Percentiles rank a stretch among this genome's conserved stretches.
Evolutionary conservation across 2,329 filamentous ascomycete species (phyloP).

Genomic region (Hymenoscyphus scutula): DNA sequence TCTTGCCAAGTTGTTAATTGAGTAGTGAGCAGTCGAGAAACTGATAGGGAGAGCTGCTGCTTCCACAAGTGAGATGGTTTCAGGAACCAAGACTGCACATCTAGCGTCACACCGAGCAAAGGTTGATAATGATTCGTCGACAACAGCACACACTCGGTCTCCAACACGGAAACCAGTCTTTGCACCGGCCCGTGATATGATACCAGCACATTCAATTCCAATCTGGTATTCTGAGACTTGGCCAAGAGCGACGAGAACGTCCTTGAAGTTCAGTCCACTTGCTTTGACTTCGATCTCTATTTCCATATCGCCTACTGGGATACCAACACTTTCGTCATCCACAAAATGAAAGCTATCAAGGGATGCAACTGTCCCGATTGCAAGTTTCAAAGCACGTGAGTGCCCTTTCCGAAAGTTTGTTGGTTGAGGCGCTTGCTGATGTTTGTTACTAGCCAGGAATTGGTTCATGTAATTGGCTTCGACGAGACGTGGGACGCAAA

Average conservation of each 20-base stretch:
- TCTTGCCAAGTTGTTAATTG: constrained; percentile 21
- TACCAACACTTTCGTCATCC: constrained; percentile 1
- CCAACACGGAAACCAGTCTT: constrained; percentile 2
- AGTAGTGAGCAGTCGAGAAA: constrained; percentile 25
- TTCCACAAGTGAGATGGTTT: constrained; percentile 18
- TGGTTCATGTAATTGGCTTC: not conserved
- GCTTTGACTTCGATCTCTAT: constrained; percentile 15
- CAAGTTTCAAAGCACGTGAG: not conserved
- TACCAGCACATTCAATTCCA: constrained; percentile 11
- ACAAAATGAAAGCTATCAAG: constrained; percentile 22
- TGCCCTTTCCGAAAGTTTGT: not conserved
- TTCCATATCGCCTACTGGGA: constrained; percentile 11
- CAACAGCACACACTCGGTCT: constrained; percentile 21
- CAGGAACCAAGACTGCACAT: constrained; percentile 17
- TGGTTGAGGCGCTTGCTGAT: not conserved
- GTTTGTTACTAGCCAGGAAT: constrained; percentile 11
- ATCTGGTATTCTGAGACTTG: constrained; percentile 18
- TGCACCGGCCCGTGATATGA: not conserved
- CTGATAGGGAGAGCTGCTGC: constrained; percentile 24
- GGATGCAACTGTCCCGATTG: constrained; percentile 18
- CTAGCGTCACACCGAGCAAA: not conserved
- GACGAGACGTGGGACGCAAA: not conserved
- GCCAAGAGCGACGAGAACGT: constrained; percentile 27
- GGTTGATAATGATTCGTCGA: constrained; percentile 26
- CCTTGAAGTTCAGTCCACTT: constrained; percentile 21